Evolutionary conservation across 2,329 filamentous ascomycete genomes (phyloP).

Genomic region (Fusarium luffae): DNA sequence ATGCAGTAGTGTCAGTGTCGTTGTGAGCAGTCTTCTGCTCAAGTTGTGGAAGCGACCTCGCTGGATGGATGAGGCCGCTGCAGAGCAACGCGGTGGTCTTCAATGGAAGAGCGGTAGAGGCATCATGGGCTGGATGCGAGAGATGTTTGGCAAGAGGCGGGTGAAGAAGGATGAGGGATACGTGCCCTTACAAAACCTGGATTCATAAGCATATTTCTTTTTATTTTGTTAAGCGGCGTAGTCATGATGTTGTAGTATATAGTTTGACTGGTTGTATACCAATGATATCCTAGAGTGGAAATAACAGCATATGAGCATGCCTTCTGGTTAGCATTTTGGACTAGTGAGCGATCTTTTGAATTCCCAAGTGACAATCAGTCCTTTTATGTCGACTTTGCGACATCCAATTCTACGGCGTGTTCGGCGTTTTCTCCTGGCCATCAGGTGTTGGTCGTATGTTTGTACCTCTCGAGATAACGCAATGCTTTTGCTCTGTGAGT

Average conservation of each 20-base stretch:
- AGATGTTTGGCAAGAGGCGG: constrained; percentile 53
- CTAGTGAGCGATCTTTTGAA: background rate
- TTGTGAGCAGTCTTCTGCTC: constrained; percentile 82
- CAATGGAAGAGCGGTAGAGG: constrained; percentile 57
- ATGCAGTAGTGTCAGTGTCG: constrained; percentile 87
- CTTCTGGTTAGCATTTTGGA: background rate
- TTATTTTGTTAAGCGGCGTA: constrained; percentile 20
- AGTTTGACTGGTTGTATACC: constrained; percentile 4
- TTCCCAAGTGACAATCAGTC: background rate
- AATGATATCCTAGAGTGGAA: constrained; percentile 22
- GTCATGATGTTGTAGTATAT: constrained; percentile 20
- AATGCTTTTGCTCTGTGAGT: background rate
- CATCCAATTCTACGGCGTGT: constrained; percentile 12
- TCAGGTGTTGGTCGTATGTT: constrained; percentile 39
- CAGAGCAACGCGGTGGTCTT: constrained; percentile 66
- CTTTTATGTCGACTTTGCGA: constrained; percentile 6
- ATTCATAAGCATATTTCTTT: constrained; percentile 45
- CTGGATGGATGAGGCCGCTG: constrained; percentile 83
- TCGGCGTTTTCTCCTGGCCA: constrained; percentile 20
- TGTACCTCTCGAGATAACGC: background rate
- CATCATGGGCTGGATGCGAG: constrained; percentile 56
- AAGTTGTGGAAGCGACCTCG: constrained; percentile 86
- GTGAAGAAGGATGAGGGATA: constrained; percentile 65
- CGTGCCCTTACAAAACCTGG: constrained; percentile 67
- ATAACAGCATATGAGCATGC: constrained; percentile 10